phyloP scores from a whole-genome alignment of 805 yeast genomes.

The Wickerhamomyces ciferrii region DNA sequence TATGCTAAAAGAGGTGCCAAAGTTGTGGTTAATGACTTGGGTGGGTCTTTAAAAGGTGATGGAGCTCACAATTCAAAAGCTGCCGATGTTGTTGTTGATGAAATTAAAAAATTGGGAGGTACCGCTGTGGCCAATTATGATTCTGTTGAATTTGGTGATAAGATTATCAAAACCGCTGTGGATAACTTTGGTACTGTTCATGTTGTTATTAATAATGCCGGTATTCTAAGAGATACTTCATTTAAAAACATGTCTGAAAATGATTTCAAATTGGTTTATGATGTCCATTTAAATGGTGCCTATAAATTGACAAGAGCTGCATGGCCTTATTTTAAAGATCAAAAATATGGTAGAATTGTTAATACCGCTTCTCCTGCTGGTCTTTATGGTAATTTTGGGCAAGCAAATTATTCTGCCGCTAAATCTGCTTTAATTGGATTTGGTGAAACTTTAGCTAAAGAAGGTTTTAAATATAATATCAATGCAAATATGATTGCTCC shows the following conservation, averaged over 20 bases:
- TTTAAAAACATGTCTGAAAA: slow-evolving; percentile 81
- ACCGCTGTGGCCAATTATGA: slow-evolving; percentile 91
- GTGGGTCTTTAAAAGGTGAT: slow-evolving; percentile 75
- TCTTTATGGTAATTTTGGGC: slow-evolving; percentile 94
- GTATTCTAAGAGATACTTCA: slow-evolving; percentile 83
- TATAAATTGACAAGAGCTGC: slow-evolving; percentile 82
- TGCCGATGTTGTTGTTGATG: slow-evolving; percentile 87
- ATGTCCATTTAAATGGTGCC: slow-evolving; percentile 89
- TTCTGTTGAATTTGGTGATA: slow-evolving; percentile 81
- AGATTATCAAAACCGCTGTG: slow-evolving; percentile 80
- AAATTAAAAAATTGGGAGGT: slow-evolving; percentile 73
- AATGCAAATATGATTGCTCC: slow-evolving; percentile 88
- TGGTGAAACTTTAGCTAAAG: slow-evolving; percentile 92
- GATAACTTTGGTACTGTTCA: slow-evolving; percentile 86
- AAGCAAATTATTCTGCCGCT: slow-evolving; percentile 92
- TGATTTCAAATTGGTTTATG: slow-evolving; percentile 74
- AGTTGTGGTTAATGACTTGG: slow-evolving; percentile 92
- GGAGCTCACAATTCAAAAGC: slow-evolving; percentile 59
- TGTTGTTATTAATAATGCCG: slow-evolving; percentile 89
- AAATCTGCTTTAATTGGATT: slow-evolving; percentile 87
- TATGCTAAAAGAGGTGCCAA: slow-evolving; percentile 90
- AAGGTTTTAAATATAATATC: slow-evolving; percentile 83
- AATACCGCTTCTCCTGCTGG: slow-evolving; percentile 99
- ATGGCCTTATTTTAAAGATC: slow-evolving; percentile 85
- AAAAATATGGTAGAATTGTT: slow-evolving; percentile 81